Conservation (phyloP, 1,284 basidiomycete genomes). For the Ceratobasidium sp. region DNA sequence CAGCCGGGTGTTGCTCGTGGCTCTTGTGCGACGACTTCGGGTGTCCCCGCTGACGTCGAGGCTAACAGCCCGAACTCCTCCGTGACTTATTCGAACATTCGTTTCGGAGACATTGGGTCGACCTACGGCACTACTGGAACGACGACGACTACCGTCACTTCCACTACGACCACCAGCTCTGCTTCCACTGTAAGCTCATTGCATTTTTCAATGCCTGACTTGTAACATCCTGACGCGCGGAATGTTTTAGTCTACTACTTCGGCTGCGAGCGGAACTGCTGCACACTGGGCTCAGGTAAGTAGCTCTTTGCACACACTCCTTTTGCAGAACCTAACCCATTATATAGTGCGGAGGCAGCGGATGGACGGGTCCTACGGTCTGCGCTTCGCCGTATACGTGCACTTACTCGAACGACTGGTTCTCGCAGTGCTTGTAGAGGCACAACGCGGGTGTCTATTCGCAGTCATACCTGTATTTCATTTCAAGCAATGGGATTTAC, state of each 20-base stretch:
- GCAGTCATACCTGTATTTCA: background rate
- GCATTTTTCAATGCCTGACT: background rate
- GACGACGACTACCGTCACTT: conserved; percentile 6
- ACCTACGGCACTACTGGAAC: conserved; percentile 43
- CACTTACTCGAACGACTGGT: conserved; percentile 41
- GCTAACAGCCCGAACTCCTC: conserved; percentile 49
- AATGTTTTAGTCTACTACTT: background rate
- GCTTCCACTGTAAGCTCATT: conserved; percentile 9
- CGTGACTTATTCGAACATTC: conserved; percentile 55
- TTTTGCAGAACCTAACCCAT: too few species aligned
- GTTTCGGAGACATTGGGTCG: conserved; percentile 48
- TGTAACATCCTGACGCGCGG: too few species aligned
- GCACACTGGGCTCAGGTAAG: conserved; percentile 17
- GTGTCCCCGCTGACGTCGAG: conserved; percentile 49
- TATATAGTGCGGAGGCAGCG: conserved; percentile 39
- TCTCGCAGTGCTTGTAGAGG: conserved; percentile 48
- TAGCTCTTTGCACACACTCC: too few species aligned
- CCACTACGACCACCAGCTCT: conserved; percentile 11
- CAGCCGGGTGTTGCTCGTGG: conserved; percentile 45
- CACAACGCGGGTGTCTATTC: too few species aligned
- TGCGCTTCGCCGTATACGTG: conserved; percentile 46
- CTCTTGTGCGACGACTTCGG: conserved; percentile 47
- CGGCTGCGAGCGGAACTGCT: background rate
- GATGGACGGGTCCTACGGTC: conserved; percentile 48
- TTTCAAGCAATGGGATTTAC: background rate